Percentiles rank a stretch among this genome's conserved stretches.
Conservation (phyloP, 108 stramenopile species). For the Conticribra weissflogii region DNA sequence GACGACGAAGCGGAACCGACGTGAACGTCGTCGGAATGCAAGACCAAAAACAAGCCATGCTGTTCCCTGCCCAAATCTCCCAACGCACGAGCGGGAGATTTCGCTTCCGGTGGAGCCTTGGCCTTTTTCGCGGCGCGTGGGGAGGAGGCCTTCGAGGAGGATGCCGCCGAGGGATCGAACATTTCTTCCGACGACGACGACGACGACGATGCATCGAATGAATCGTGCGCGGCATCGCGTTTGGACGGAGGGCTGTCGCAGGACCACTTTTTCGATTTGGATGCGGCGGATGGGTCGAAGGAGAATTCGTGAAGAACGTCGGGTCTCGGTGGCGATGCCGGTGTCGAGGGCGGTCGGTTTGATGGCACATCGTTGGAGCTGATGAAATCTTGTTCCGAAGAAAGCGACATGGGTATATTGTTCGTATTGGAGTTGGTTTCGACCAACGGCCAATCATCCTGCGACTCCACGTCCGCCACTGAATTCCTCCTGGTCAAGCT, state of each 20-base stretch:
- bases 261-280: constrained; percentile 36
- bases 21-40: constrained; percentile 83
- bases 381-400: constrained; percentile 7
- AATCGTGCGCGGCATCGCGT: constrained; percentile 4
- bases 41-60: constrained; percentile 69
- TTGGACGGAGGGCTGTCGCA: constrained; percentile 1
- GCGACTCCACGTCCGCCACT: constrained; percentile 40
- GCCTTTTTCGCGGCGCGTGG: constrained; percentile 32
- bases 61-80: constrained; percentile 69
- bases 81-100: constrained; percentile 56
- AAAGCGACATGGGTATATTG: background rate
- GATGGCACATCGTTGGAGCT: no score
- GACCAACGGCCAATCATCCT: background rate
- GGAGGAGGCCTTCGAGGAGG: constrained; percentile 26
- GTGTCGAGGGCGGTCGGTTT: no score
- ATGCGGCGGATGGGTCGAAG: constrained; percentile 51
- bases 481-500: constrained; percentile 38
- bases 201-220: no score
- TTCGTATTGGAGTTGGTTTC: background rate
- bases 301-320: constrained; percentile 37
- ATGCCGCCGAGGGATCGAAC: constrained; percentile 49
- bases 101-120: constrained; percentile 6
- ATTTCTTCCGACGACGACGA: constrained; percentile 1
- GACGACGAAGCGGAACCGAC: constrained; percentile 33
- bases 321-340: constrained; percentile 7